Evolutionary conservation across 2,329 filamentous ascomycete genomes (phyloP).

Genomic region (Ciborinia camelliae): DNA sequence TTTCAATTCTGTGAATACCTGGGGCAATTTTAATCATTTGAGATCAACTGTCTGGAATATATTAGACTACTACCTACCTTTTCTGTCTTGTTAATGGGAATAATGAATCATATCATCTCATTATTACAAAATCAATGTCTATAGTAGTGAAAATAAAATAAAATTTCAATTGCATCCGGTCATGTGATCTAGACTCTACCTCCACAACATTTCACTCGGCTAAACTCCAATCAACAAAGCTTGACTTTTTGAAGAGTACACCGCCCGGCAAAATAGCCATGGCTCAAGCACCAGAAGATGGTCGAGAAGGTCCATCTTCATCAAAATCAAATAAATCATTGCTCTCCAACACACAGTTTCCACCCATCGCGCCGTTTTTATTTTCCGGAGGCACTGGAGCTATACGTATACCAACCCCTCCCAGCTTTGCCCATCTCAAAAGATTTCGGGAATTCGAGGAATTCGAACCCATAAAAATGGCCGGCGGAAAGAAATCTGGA

Average conservation of each 20-base stretch:
- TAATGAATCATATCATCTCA: neutral
- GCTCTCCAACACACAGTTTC: neutral
- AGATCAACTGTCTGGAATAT: neutral
- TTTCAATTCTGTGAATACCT: neutral
- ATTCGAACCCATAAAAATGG: constrained; percentile 28
- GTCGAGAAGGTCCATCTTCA: neutral
- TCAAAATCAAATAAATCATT: neutral
- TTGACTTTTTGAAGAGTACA: neutral
- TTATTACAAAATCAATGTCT: neutral
- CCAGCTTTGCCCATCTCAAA: neutral
- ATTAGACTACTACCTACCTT: neutral
- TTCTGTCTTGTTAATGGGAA: neutral
- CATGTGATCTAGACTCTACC: neutral
- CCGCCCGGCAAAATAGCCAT: neutral
- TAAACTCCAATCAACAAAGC: constrained; percentile 3
- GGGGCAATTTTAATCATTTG: neutral
- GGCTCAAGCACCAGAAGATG: neutral
- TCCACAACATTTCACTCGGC: neutral
- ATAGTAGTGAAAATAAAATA: too few species aligned
- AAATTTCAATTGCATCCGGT: too few species aligned
- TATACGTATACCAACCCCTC: neutral
- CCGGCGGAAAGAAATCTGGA: constrained; percentile 37
- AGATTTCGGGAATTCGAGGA: neutral
- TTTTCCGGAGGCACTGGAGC: neutral
- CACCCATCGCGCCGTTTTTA: neutral